phyloP scores from a whole-genome alignment of 2,329 filamentous ascomycete species.

The Ophiostoma perfectum region DNA sequence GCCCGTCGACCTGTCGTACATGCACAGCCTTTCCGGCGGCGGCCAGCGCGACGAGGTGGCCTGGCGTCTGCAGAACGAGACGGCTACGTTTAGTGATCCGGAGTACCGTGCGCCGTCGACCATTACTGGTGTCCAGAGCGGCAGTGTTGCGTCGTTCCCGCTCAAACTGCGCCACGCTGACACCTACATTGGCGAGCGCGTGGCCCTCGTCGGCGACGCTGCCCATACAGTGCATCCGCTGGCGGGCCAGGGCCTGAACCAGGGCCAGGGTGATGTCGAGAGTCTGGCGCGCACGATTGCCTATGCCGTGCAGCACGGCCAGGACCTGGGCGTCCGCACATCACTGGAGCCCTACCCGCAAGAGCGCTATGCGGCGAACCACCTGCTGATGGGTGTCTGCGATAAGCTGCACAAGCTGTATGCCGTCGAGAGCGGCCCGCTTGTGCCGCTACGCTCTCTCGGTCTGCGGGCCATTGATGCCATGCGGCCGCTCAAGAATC shows the following conservation, averaged over 20 bases:
- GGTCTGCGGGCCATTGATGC: slow-evolving; percentile 73
- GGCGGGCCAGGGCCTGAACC: slow-evolving; percentile 89
- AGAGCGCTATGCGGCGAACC: slow-evolving; percentile 78
- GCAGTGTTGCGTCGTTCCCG: slow-evolving; percentile 82
- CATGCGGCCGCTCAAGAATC: slow-evolving; percentile 69
- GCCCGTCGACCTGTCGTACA: slow-evolving; percentile 72
- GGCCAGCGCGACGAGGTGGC: slow-evolving; percentile 41
- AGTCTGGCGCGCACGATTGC: slow-evolving; percentile 69
- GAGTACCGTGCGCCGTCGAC: slow-evolving; percentile 52
- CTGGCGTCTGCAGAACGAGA: slow-evolving; percentile 69
- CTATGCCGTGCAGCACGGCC: slow-evolving; percentile 72
- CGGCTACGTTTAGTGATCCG: slow-evolving; percentile 34
- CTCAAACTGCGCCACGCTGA: slow-evolving; percentile 89
- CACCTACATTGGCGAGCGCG: slow-evolving; percentile 82
- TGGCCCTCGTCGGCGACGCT: slow-evolving; percentile 88
- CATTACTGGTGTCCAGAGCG: slow-evolving; percentile 67
- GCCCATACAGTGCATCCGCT: slow-evolving; percentile 94
- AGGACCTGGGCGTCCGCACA: slow-evolving; percentile 76
- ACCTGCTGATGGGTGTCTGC: slow-evolving; percentile 68
- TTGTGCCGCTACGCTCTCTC: slow-evolving; percentile 72
- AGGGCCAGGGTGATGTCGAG: slow-evolving; percentile 83
- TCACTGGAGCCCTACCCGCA: slow-evolving; percentile 75
- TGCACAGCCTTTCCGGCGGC: slow-evolving; percentile 56
- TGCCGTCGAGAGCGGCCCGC: slow-evolving; percentile 68
- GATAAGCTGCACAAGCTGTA: slow-evolving; percentile 94